Conservation (phyloP, 345 rosid genomes). For the Combretum micranthum region DNA sequence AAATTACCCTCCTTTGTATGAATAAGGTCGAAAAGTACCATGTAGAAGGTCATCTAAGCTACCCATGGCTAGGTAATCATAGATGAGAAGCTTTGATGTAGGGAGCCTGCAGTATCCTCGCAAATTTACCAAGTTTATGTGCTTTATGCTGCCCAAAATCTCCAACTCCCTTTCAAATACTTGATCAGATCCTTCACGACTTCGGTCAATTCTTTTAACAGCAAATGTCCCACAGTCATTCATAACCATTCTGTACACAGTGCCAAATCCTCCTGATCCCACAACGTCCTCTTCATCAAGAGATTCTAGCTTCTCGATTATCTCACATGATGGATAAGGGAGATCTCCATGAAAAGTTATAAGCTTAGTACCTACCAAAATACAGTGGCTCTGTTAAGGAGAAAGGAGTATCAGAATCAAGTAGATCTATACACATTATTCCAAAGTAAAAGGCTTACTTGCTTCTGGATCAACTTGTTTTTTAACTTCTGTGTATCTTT, state of each 20-base stretch:
- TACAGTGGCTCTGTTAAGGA: conserved; percentile 2
- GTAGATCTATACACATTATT: neutral
- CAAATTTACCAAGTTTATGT: conserved; percentile 84
- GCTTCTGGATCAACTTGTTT: conserved; percentile 70
- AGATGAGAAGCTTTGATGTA: conserved; percentile 75
- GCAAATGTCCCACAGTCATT: conserved; percentile 97
- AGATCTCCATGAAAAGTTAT: conserved; percentile 95
- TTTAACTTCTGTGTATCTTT: conserved; percentile 83
- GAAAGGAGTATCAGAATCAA: neutral
- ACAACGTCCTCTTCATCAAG: conserved; percentile 92
- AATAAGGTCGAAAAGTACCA: conserved; percentile 29
- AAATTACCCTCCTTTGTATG: neutral
- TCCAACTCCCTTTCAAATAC: conserved; percentile 92
- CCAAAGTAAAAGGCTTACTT: conserved; percentile 27
- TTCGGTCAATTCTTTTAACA: conserved; percentile 79
- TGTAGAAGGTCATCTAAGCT: conserved; percentile 89
- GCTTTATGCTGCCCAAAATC: conserved; percentile 92
- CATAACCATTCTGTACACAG: conserved; percentile 96
- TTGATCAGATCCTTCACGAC: conserved; percentile 87
- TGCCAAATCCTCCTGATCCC: conserved; percentile 98
- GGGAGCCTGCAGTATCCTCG: conserved; percentile 95
- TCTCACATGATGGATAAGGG: conserved; percentile 82
- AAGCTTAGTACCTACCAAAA: conserved; percentile 56
- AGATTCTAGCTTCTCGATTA: conserved; percentile 85
- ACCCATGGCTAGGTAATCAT: conserved; percentile 83